Base-by-base conservation (phyloP, 805 yeast species). In the Starmerella scarabaei region DNA sequence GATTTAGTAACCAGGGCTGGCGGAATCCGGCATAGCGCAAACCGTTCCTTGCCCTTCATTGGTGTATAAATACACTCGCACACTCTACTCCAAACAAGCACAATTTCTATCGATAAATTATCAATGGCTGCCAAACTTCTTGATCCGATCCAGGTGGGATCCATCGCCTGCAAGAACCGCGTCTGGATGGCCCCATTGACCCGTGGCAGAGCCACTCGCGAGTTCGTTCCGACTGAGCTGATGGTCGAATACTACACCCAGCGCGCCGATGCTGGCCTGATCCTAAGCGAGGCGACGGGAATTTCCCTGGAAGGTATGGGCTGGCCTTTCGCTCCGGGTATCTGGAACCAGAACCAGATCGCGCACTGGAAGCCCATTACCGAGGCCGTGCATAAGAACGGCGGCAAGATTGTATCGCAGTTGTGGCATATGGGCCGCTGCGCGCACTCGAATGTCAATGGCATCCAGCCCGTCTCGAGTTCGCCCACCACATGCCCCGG, bases 221-320 rank as follows among this genome's bases (percentile, higher is more conserved):
- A 50, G 30, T 58, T 55, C 41, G 61, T 63, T 23, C 71, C 77
- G 11, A 43, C 59, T 65, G 9, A 72, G 68, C 60, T 68, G 40
- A 60, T 65, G 41, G 55, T 55, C 15, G 60, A 66, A 40, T 75
- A 77, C 57, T 78, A 77, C 53, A 62, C 53, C 21, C 72, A 73
- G 50, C 65, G 81, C 44, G 68, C 83, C 0, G 51, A 58, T 37
- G 58, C 61, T 38, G 48, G 62, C 39, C 56, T 78, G 45, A 41
- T 76, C 16, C 65, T 73, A 48, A 58, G 73, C 7, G 84, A 77
- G 54, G 81, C 73, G 7, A 67, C 77, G 1, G 63, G 64, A 44
- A 64, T 67, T 11, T 58, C 69, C n/a, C 52, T 59, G 2, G 43
- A 56, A 55, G 63, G 66, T 44, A 65, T 66, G 65, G 20, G 60